Evolutionary conservation across 768 basidiomycete genomes (phyloP).

Genomic region (Trametes maxima): DNA sequence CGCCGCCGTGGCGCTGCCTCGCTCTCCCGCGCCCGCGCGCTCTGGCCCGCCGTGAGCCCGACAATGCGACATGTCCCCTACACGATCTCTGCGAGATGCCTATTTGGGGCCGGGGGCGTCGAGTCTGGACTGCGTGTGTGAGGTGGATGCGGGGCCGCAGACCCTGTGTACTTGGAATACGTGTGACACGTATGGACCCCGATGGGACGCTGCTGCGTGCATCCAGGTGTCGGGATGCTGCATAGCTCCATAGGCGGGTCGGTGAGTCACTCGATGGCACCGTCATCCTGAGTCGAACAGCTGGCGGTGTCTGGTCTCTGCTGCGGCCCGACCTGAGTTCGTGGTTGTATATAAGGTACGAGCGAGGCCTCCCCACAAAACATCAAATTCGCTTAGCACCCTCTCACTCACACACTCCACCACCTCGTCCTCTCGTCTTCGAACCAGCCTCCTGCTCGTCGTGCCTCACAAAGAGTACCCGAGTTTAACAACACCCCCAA

Average conservation of each 20-base stretch:
- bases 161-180: not conserved
- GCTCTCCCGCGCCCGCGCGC: not conserved
- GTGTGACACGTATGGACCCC: not conserved
- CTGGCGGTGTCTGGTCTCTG: constrained; percentile 1
- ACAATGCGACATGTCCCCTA: not conserved
- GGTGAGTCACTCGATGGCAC: not conserved
- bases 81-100: not conserved
- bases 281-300: constrained; percentile 12
- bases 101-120: not conserved
- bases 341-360: not conserved
- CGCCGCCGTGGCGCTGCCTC: not conserved
- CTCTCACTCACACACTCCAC: not conserved
- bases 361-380: not conserved
- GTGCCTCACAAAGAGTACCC: not conserved
- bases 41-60: too few relatives aligned
- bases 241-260: not conserved
- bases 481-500: not conserved
- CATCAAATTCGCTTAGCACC: constrained; percentile 1
- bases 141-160: not conserved
- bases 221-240: not conserved
- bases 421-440: not conserved
- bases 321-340: not conserved
- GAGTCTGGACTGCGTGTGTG: not conserved
- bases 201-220: too few relatives aligned
- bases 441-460: not conserved